A percentile compares a stretch with the other conserved stretches of the same genome.
Evolutionary conservation across 108 stramenopile species (phyloP).

Genomic region (Cylindrotheca fusiformis): DNA sequence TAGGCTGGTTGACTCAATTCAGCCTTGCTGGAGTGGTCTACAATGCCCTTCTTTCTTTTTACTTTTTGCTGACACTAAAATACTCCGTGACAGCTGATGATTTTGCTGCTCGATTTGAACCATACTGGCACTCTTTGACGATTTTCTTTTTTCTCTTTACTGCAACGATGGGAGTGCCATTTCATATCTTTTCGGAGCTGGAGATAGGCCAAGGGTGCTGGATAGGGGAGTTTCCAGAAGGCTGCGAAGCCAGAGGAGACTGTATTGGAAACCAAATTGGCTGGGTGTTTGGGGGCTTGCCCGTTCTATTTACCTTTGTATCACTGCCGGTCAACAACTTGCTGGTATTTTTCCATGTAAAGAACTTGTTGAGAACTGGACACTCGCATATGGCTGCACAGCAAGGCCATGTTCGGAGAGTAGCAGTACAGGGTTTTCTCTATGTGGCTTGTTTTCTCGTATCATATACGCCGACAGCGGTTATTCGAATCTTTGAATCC

Average conservation of each 20-base stretch:
- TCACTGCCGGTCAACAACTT: slow-evolving; percentile 12
- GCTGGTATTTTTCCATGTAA: too few species aligned
- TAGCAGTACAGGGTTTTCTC: slow-evolving; percentile 12
- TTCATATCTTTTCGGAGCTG: slow-evolving; percentile 11
- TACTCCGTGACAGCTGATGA: slow-evolving; percentile 5
- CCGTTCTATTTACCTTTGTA: slow-evolving; percentile 3
- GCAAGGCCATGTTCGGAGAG: not conserved
- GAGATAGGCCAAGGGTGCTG: slow-evolving; percentile 9
- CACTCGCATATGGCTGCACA: too few species aligned
- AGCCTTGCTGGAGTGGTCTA: slow-evolving; percentile 22
- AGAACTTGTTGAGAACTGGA: too few species aligned
- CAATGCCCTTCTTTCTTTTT: slow-evolving; percentile 26
- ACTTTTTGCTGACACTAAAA: slow-evolving; percentile 22
- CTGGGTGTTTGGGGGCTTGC: slow-evolving; percentile 9
- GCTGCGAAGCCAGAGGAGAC: slow-evolving; percentile 2
- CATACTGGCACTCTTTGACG: slow-evolving; percentile 8
- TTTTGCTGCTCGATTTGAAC: slow-evolving; percentile 7
- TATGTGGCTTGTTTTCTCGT: slow-evolving; percentile 14
- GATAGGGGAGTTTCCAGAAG: slow-evolving; percentile 10
- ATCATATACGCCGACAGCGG: slow-evolving; percentile 6
- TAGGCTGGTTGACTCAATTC: slow-evolving; percentile 28
- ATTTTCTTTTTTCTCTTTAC: slow-evolving; percentile 12
- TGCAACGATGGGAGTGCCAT: slow-evolving; percentile 7
- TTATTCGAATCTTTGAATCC: slow-evolving; percentile 17
- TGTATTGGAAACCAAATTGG: slow-evolving; percentile 15